These are phyloP conservation scores for Eimeria praecox DNA, from an alignment of 169 alveolate species.

Conservation along the genomic window DNA sequence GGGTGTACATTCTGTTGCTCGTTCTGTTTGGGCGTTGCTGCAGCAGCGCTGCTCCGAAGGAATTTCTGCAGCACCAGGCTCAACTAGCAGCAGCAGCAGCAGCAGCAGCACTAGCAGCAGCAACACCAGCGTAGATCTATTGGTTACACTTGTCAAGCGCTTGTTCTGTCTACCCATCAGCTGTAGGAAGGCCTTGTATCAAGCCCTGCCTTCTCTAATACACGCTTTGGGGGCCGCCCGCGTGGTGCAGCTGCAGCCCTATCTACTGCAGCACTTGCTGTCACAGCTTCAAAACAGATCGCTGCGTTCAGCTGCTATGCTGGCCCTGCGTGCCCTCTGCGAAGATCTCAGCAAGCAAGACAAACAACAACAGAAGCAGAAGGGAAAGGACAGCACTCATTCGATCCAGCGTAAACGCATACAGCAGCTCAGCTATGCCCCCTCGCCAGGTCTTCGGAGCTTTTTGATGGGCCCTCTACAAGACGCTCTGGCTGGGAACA, in stretches of 20 bases:
- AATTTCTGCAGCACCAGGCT: conserved; percentile 16
- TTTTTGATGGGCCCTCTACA: conserved; percentile 39
- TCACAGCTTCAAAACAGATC: conserved; percentile 44
- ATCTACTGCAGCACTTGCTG: conserved; percentile 23
- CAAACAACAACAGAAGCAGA: neutral
- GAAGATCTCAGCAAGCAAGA: conserved; percentile 37
- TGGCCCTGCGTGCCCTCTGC: conserved; percentile 57
- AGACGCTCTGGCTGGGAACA: conserved; percentile 11
- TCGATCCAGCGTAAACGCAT: neutral
- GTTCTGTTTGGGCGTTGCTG: conserved; percentile 57
- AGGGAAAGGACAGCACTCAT: neutral
- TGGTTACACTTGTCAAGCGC: neutral
- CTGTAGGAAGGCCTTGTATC: conserved; percentile 30
- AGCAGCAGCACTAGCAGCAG: conserved; percentile 15
- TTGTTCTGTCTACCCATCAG: conserved; percentile 24
- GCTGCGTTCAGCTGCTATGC: conserved; percentile 51
- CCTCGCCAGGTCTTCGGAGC: conserved; percentile 22
- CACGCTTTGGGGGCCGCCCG: conserved; percentile 33
- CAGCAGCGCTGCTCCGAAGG: conserved; percentile 70
- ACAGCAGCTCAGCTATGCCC: neutral
- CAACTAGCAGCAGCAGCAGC: conserved; percentile 41
- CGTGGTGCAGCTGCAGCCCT: conserved; percentile 67
- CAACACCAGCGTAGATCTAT: neutral
- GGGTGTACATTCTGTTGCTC: conserved; percentile 41
- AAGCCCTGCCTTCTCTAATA: conserved; percentile 12